These are phyloP conservation scores for Cercospora sp. DNA, from an alignment of 2,329 filamentous ascomycete species.

Conservation along the genomic window DNA sequence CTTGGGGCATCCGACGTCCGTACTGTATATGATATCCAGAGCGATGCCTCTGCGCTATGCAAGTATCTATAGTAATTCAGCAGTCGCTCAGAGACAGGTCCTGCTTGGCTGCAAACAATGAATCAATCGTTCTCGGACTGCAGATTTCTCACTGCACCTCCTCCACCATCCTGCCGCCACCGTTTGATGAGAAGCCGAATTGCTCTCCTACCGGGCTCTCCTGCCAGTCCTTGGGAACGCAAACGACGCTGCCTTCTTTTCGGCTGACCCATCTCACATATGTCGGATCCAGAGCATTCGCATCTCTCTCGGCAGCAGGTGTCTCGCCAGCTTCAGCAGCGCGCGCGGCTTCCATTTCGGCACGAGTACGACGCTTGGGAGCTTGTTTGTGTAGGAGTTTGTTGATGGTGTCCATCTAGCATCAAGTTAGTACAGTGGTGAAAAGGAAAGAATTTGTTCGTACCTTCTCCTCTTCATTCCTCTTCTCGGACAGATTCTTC, in stretches of 20 bases:
- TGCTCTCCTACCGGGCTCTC: constrained; percentile 11
- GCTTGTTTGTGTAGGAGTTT: constrained; percentile 85
- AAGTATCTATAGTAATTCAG: background rate
- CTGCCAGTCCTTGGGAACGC: constrained; percentile 14
- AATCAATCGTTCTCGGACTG: background rate
- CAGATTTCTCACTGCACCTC: constrained; percentile 5
- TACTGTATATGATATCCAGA: background rate
- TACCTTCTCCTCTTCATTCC: constrained; percentile 77
- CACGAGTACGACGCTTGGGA: constrained; percentile 62
- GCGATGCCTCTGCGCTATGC: background rate
- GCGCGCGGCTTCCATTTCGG: constrained; percentile 48
- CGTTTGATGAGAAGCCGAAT: background rate
- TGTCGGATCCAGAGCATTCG: constrained; percentile 49
- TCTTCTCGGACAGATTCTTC: constrained; percentile 73
- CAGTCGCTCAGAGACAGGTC: background rate
- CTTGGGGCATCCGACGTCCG: background rate
- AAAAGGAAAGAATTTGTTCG: constrained; percentile 8
- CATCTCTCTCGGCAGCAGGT: constrained; percentile 48
- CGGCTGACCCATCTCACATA: constrained; percentile 72
- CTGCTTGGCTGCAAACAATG: background rate
- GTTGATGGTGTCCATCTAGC: constrained; percentile 87
- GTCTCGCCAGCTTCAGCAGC: constrained; percentile 48
- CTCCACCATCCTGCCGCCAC: constrained; percentile 10
- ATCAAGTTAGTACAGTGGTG: constrained; percentile 2
- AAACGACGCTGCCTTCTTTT: constrained; percentile 11